Evolutionary conservation across 768 basidiomycete species (phyloP), one percentile per base, ranked within the genome.

Genomic region (Tylopilus vinaceipallidus): DNA sequence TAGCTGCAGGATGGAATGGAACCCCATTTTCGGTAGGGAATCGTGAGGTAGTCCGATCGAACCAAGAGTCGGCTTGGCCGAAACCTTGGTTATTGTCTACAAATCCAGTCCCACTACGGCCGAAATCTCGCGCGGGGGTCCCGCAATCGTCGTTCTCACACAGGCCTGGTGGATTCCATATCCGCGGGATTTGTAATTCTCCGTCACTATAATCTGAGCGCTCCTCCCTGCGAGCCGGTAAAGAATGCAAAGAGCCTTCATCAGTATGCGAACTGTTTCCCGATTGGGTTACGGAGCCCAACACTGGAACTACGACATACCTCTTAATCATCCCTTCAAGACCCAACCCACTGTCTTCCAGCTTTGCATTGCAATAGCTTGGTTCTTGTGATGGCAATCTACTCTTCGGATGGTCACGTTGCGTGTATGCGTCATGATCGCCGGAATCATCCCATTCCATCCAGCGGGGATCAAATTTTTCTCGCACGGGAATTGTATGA

Each of bases 141-240:
- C 62, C 63, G 16, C 65, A 60, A 51, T 64, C 58, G 7, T 41
- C 56, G 22, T 6, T 56, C 33, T 70, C 60, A 6, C 64, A 60
- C 19, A 83, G 68, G 48, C 70, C 68, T 29, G 74, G 61, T 23
- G 84, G 79, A 65, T 76, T 82, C 87, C 87, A 89, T 48, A 87
- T 75, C 86, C 86, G 89, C 7, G 87, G 87, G 0, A 87, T 88
- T 12, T 76, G 72, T 6, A 72, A 68, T 14, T 67, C 69, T 16
- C 69, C 69, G 17, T 71, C 69, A 11, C 48, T 69, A 65, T 41
- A 63, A 54, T 54, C 76, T 59, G 60, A 72, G 56, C 62, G 60
- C 0, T 58, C 57, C 49, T 50, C 55, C 42, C 66, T 66, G 32
- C 3, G 49, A 42, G 46, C 13, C 40, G n/a, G 11, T 39, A 35